Evolutionary conservation across 108 stramenopile genomes (phyloP).

Genomic region (Skeletonema menzelii): DNA sequence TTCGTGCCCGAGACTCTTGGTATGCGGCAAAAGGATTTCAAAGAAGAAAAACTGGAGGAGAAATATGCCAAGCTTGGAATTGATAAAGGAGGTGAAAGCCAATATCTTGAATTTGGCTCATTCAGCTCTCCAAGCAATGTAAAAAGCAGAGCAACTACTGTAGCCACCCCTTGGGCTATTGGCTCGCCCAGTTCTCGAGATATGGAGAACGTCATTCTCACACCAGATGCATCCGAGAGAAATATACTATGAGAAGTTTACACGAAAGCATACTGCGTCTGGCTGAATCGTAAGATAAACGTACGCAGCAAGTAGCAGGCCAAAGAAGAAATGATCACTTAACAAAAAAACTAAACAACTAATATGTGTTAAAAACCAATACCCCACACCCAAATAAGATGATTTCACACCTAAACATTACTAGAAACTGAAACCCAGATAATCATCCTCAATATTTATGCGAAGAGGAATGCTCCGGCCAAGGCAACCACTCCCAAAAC

Average conservation of each 20-base stretch:
- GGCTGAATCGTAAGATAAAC: too few relatives aligned
- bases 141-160: background rate
- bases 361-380: too few relatives aligned
- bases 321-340: too few relatives aligned
- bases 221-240: background rate
- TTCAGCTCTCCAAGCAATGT: background rate
- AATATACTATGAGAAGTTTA: background rate
- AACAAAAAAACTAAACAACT: too few relatives aligned
- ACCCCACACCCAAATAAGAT: background rate
- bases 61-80: background rate
- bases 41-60: constrained; percentile 31
- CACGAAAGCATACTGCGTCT: too few relatives aligned
- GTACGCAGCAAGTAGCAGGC: too few relatives aligned
- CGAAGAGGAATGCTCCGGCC: constrained; percentile 1
- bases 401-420: background rate
- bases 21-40: constrained; percentile 37
- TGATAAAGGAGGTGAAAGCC: background rate
- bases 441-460: constrained; percentile 17
- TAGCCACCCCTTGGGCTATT: background rate
- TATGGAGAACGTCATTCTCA: background rate
- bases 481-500: background rate
- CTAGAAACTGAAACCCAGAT: background rate
- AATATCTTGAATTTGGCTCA: background rate
- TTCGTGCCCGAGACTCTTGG: constrained; percentile 44
- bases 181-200: background rate